phyloP scores from a whole-genome alignment of 1,284 basidiomycete genomes.

The Serendipita sp. region DNA sequence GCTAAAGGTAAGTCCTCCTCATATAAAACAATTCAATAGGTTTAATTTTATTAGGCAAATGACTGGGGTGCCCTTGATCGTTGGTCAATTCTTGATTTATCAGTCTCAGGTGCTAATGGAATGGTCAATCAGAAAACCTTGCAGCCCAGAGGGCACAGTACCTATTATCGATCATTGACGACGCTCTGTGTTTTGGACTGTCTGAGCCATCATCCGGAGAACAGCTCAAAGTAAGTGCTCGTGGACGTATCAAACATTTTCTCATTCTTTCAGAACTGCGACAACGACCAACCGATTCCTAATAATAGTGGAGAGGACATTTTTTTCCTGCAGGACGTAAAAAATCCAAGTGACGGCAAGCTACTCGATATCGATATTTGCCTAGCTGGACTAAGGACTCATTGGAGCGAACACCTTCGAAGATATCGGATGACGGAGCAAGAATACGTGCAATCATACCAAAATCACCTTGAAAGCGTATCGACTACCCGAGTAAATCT shows the following conservation, averaged over 20 bases:
- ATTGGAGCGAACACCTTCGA: not conserved
- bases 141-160: slow-evolving; percentile 37
- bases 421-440: slow-evolving; percentile 19
- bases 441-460: slow-evolving; percentile 28
- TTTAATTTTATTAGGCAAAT: slow-evolving; percentile 28
- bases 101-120: not conserved
- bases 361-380: not conserved
- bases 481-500: slow-evolving; percentile 29
- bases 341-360: not conserved
- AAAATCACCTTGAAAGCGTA: slow-evolving; percentile 25
- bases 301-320: slow-evolving; percentile 22
- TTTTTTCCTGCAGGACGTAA: slow-evolving; percentile 23
- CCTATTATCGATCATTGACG: slow-evolving; percentile 27
- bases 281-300: slow-evolving; percentile 29
- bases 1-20: slow-evolving; percentile 31
- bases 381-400: not conserved
- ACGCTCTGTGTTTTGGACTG: slow-evolving; percentile 33
- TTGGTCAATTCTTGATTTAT: slow-evolving; percentile 20
- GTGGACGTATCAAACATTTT: not conserved
- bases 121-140: slow-evolving; percentile 33
- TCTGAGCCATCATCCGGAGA: slow-evolving; percentile 32
- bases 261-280: slow-evolving; percentile 29
- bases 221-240: slow-evolving; percentile 31
- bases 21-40: not conserved
- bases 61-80: slow-evolving; percentile 50